Percentiles rank a stretch among this genome's conserved stretches.
phyloP scores from a whole-genome alignment of 73 alveolate genomes.

The Paramecium biaurelia region DNA sequence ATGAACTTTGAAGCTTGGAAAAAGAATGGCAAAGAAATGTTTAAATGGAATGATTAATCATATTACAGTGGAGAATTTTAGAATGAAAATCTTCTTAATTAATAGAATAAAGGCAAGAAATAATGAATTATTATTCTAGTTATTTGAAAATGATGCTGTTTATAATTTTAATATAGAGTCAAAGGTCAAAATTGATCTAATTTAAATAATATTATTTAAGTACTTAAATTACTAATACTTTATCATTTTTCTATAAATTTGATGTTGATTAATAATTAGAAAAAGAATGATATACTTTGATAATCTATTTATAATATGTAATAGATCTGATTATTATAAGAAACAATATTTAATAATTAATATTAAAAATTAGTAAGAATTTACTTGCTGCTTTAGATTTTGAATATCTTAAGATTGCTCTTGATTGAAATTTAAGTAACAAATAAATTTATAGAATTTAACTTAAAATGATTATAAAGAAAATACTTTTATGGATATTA shows the following conservation, averaged over 20 bases:
- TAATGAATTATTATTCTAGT: background rate
- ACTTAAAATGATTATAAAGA: no score
- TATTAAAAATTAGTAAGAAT: no score
- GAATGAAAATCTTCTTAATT: background rate
- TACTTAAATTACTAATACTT: background rate
- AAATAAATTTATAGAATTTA: no score
- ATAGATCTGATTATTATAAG: no score
- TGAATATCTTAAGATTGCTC: no score
- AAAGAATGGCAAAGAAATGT: background rate
- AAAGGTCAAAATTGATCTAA: background rate
- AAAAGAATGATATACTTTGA: no score
- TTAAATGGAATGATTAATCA: constrained; percentile 41
- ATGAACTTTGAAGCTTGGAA: background rate
- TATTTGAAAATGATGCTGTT: background rate
- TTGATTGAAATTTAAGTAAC: no score
- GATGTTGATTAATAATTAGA: no score
- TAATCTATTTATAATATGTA: no score
- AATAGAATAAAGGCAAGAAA: constrained; percentile 21
- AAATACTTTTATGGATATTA: no score
- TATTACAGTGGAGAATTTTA: constrained; percentile 5
- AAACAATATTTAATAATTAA: no score
- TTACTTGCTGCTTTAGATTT: no score
- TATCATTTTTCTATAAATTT: background rate
- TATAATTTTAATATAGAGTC: background rate
- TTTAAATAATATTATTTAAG: background rate